Percentiles rank a stretch among this genome's conserved stretches.
These are phyloP conservation scores for Parastagonospora avenae DNA, from an alignment of 2,329 filamentous ascomycete genomes.

Conservation along the genomic window DNA sequence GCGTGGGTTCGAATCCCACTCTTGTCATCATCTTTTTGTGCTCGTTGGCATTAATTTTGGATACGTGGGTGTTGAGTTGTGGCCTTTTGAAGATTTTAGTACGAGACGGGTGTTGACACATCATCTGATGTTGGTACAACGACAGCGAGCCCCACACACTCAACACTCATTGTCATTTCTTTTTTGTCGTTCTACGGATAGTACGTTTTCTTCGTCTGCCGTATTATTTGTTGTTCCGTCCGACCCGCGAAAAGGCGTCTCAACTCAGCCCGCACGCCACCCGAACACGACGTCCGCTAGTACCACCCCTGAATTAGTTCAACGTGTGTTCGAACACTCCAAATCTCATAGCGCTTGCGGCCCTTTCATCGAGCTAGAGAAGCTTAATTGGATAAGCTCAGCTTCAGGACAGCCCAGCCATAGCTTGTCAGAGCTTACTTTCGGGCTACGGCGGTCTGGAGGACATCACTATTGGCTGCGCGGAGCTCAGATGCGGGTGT, in stretches of 20 bases:
- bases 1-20: conserved; percentile 24
- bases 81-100: too few species aligned
- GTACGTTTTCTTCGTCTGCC: too few species aligned
- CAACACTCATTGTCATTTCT: too few species aligned
- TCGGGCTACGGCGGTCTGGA: not conserved
- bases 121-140: too few species aligned
- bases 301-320: not conserved
- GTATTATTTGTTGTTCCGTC: too few species aligned
- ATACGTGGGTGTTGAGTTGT: too few species aligned
- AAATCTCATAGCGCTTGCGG: not conserved
- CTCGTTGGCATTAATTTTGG: not conserved
- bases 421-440: conserved; percentile 2
- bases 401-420: conserved; percentile 1
- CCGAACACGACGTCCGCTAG: not conserved
- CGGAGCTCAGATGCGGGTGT: not conserved
- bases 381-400: conserved; percentile 1
- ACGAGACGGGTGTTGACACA: too few species aligned
- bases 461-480: not conserved
- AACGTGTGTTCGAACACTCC: not conserved
- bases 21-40: conserved; percentile 5
- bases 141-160: too few species aligned
- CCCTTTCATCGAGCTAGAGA: not conserved
- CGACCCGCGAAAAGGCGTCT: too few species aligned
- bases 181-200: too few species aligned
- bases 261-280: not conserved